These are phyloP conservation scores for Plasmopara muralis DNA, from an alignment of 352 stramenopile genomes.

Conservation along the genomic window DNA sequence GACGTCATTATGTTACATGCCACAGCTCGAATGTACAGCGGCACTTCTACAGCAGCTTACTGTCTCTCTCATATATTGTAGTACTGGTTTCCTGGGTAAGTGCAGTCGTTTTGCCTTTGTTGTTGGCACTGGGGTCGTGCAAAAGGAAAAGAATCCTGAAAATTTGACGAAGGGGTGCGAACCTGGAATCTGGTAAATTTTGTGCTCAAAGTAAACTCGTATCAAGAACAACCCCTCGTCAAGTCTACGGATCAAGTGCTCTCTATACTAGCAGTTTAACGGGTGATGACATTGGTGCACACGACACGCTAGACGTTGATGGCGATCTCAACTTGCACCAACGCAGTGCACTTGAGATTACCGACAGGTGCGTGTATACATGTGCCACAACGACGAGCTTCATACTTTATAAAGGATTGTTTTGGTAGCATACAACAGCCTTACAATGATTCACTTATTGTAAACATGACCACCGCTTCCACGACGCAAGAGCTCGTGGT, in stretches of 20 bases:
- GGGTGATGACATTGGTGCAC: no score
- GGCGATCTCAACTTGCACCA: slow-evolving; percentile 56
- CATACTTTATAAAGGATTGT: neutral
- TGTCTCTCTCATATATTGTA: slow-evolving; percentile 50
- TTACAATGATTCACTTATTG: slow-evolving; percentile 28
- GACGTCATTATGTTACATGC: slow-evolving; percentile 22
- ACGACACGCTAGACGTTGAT: slow-evolving; percentile 31
- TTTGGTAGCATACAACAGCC: slow-evolving; percentile 27
- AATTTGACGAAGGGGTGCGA: neutral
- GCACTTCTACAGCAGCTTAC: slow-evolving; percentile 47
- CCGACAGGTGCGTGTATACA: slow-evolving; percentile 23
- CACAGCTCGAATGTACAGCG: slow-evolving; percentile 42
- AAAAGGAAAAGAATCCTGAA: slow-evolving; percentile 4
- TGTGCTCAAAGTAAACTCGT: slow-evolving; percentile 49
- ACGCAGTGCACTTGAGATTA: slow-evolving; percentile 38
- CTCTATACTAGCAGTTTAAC: neutral
- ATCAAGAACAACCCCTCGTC: slow-evolving; percentile 55
- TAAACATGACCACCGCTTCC: slow-evolving; percentile 36
- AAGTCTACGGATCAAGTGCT: slow-evolving; percentile 55
- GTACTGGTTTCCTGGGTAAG: slow-evolving; percentile 34
- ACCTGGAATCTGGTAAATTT: slow-evolving; percentile 35
- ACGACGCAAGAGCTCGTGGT: slow-evolving; percentile 33
- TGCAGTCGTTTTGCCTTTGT: slow-evolving; percentile 41
- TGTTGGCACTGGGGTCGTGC: slow-evolving; percentile 45
- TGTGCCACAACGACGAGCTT: neutral